Conservation (phyloP, 345 rosid genomes). For the Ceriops decandra region DNA sequence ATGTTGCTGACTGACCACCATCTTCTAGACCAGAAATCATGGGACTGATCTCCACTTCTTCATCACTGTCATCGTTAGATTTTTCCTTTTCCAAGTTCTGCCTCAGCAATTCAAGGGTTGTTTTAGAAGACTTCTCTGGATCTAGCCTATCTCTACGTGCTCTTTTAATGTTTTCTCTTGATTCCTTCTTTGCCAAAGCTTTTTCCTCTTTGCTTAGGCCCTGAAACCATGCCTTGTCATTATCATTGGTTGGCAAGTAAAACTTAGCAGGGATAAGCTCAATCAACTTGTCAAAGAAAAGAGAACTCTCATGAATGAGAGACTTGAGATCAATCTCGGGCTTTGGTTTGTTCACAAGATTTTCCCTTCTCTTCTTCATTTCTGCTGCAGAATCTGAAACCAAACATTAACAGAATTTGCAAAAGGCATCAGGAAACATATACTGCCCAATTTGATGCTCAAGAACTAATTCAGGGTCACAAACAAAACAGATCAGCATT, state of each 20-base stretch:
- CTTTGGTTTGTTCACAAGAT: conserved; percentile 8
- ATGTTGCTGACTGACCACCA: conserved; percentile 45
- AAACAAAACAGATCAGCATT: too few species aligned
- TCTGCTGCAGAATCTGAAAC: conserved; percentile 5
- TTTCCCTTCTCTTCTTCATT: conserved; percentile 49
- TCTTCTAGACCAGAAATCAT: conserved; percentile 33
- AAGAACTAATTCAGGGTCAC: too few species aligned
- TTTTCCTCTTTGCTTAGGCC: conserved; percentile 72
- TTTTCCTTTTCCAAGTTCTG: conserved; percentile 58
- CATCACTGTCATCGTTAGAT: conserved; percentile 37
- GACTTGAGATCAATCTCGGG: conserved; percentile 36
- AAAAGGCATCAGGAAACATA: background rate
- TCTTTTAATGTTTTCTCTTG: conserved; percentile 65
- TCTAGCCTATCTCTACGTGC: conserved; percentile 78
- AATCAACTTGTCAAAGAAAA: conserved; percentile 65
- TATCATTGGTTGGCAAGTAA: conserved; percentile 67
- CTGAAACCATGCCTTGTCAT: conserved; percentile 68
- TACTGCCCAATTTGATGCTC: too few species aligned
- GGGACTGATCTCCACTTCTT: conserved; percentile 37
- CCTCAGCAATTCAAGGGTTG: conserved; percentile 67
- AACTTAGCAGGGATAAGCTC: conserved; percentile 88
- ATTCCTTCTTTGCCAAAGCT: conserved; percentile 60
- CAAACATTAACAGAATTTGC: background rate
- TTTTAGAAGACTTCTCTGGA: conserved; percentile 52
- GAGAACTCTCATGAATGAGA: conserved; percentile 44